Conservation (phyloP, 2,329 filamentous ascomycete genomes). For the Cladosporium sp. region DNA sequence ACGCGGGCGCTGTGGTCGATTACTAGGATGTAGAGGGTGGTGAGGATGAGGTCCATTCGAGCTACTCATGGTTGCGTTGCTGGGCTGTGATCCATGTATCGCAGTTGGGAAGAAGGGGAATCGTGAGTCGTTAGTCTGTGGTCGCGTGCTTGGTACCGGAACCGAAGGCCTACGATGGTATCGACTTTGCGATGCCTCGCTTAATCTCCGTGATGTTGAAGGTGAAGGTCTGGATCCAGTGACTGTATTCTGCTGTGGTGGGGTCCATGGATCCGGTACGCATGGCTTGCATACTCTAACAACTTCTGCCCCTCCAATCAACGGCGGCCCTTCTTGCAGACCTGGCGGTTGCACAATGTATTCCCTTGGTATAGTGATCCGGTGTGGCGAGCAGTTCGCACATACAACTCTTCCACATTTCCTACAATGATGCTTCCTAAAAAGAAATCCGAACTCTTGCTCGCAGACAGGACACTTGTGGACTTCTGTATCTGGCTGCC, state of each 20-base stretch:
- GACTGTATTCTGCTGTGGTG: slow-evolving; percentile 10
- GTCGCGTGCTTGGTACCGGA: not conserved
- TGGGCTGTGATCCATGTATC: not conserved
- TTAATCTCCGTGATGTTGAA: not conserved
- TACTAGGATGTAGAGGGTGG: not conserved
- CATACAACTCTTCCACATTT: slow-evolving; percentile 95
- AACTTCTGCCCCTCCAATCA: slow-evolving; percentile 54
- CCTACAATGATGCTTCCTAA: slow-evolving; percentile 89
- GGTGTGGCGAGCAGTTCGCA: slow-evolving; percentile 81
- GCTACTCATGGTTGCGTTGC: not conserved
- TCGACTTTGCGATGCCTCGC: slow-evolving; percentile 2
- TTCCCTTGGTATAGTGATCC: slow-evolving; percentile 89
- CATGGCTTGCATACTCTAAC: slow-evolving; percentile 70
- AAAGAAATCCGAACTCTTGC: slow-evolving; percentile 75
- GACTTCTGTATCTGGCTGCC: slow-evolving; percentile 86
- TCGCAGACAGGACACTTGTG: slow-evolving; percentile 80
- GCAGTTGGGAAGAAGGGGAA: not conserved
- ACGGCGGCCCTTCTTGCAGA: slow-evolving; percentile 43
- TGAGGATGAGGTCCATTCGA: not conserved
- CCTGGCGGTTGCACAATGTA: slow-evolving; percentile 79
- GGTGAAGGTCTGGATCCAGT: not conserved
- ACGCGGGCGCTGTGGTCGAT: not conserved
- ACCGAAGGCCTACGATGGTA: slow-evolving; percentile 7
- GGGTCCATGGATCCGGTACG: slow-evolving; percentile 57
- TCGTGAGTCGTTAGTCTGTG: not conserved